Evolutionary conservation across 257 asterid species (phyloP).

Genomic region (Lycium ferocissimum): DNA sequence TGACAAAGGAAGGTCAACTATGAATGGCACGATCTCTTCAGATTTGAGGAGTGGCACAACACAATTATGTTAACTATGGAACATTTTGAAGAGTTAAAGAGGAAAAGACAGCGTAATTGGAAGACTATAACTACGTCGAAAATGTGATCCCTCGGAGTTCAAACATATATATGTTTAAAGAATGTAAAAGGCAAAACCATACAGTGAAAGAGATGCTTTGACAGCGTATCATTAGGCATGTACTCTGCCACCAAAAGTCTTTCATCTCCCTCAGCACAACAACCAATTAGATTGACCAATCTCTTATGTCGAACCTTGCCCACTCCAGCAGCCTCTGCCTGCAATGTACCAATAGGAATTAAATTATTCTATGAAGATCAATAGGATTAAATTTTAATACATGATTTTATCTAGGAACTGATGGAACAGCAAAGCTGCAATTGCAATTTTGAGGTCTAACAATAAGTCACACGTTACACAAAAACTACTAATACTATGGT

Average conservation of each 20-base stretch:
- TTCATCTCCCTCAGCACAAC: slow-evolving; percentile 97
- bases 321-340: slow-evolving; percentile 95
- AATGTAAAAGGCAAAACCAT: slow-evolving; percentile 38
- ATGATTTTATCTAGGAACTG: not conserved
- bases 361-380: not conserved
- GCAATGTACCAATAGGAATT: slow-evolving; percentile 24
- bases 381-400: not conserved
- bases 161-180: not conserved
- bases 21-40: not conserved
- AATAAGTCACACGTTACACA: not conserved
- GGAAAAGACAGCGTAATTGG: not conserved
- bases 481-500: not conserved
- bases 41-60: not conserved
- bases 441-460: not conserved
- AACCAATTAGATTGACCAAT: slow-evolving; percentile 87
- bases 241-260: slow-evolving; percentile 89
- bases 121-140: not conserved
- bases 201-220: slow-evolving; percentile 95
- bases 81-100: not conserved
- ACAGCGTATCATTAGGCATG: slow-evolving; percentile 86
- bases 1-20: not conserved
- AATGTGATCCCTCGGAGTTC: not conserved
- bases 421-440: not conserved
- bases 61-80: not conserved
- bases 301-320: slow-evolving; percentile 88